Evolutionary conservation across 1,139 yeast genomes (phyloP).

Genomic region (Zhuliangozyma blackwelliae): DNA sequence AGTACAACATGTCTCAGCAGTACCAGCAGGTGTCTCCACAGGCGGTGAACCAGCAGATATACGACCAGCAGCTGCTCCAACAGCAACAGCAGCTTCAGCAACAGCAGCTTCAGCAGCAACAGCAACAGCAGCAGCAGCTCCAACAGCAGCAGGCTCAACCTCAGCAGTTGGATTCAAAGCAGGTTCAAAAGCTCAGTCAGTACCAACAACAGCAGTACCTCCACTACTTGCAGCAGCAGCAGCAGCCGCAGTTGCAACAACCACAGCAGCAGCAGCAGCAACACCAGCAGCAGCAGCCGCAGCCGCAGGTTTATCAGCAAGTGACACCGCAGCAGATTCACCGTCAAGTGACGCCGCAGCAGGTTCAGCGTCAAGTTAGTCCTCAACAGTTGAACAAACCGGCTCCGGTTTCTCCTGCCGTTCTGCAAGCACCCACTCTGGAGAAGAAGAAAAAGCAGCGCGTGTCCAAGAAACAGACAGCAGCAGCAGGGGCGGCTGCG

Average conservation of each 20-base stretch:
- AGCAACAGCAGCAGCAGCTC: slow-evolving; percentile 7
- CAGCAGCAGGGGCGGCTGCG: slow-evolving; percentile 8
- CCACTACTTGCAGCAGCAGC: slow-evolving; percentile 13
- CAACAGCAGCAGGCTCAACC: slow-evolving; percentile 2
- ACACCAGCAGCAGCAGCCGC: slow-evolving; percentile 6
- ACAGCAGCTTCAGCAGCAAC: slow-evolving; percentile 5
- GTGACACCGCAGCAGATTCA: not conserved
- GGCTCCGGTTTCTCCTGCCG: too few relatives aligned
- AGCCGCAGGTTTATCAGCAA: not conserved
- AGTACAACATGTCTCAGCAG: slow-evolving; percentile 3
- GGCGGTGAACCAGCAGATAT: slow-evolving; percentile 10
- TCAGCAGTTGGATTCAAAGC: not conserved
- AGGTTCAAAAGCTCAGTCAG: not conserved
- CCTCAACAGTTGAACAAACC: too few relatives aligned
- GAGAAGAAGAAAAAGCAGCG: too few relatives aligned
- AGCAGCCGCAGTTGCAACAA: not conserved
- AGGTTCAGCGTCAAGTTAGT: slow-evolving; percentile 1
- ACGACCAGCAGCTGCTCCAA: slow-evolving; percentile 8
- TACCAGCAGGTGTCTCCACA: slow-evolving; percentile 14
- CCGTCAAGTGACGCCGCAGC: slow-evolving; percentile 8
- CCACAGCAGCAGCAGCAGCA: slow-evolving; percentile 4
- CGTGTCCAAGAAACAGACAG: slow-evolving; percentile 1
- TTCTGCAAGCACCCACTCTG: too few relatives aligned
- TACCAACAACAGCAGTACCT: too few relatives aligned
- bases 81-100: slow-evolving; percentile 10